A percentile compares a stretch with the other conserved stretches of the same genome.
These are phyloP conservation scores for Amphirosellinia nigrospora DNA, from an alignment of 495 filamentous ascomycete genomes.

Conservation along the genomic window DNA sequence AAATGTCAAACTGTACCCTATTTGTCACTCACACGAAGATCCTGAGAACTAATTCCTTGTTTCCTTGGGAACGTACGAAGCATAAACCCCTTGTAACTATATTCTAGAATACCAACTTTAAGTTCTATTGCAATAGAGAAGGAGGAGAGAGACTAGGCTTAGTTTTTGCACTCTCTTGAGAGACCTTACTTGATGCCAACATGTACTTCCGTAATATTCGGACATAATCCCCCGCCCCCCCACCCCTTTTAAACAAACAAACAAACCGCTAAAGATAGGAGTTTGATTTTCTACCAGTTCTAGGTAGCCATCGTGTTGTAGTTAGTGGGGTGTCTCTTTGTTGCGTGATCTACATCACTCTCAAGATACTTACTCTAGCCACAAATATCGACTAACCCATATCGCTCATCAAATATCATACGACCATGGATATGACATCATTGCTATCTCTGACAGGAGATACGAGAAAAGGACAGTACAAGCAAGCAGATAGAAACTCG, in stretches of 20 bases:
- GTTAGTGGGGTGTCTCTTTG: background rate
- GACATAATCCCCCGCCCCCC: no score
- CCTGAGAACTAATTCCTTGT: no score
- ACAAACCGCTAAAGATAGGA: background rate
- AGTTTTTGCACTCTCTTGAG: background rate
- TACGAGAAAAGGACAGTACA: background rate
- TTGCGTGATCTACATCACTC: background rate
- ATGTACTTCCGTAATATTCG: no score
- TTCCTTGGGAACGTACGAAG: background rate
- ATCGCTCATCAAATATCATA: background rate
- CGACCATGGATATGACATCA: background rate
- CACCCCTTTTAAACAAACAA: no score
- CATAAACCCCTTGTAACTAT: background rate
- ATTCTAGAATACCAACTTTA: background rate
- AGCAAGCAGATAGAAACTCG: no score
- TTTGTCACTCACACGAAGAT: no score
- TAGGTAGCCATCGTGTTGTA: background rate
- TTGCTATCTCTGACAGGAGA: background rate
- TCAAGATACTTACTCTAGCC: background rate
- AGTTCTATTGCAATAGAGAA: background rate
- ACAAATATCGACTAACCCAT: background rate
- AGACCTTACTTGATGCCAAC: background rate
- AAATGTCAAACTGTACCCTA: no score
- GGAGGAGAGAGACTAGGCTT: background rate
- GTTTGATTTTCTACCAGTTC: background rate